Evolutionary conservation across 1,139 yeast species (phyloP).

Genomic region (Candida dubliniensis): DNA sequence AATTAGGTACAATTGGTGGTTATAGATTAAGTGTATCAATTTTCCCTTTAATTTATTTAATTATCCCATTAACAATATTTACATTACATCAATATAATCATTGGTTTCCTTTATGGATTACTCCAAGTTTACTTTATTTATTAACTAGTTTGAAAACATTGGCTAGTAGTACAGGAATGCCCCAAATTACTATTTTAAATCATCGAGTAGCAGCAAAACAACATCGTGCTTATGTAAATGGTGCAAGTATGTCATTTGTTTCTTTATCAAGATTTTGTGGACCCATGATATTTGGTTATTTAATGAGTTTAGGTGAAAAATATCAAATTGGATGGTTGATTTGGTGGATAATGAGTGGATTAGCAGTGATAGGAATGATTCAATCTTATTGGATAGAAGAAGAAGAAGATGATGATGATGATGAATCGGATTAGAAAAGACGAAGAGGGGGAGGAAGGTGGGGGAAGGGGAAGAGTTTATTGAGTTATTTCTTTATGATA

Average conservation of each 20-base stretch:
- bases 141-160: conserved; percentile 18
- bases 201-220: conserved; percentile 52
- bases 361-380: conserved; percentile 13
- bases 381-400: conserved; percentile 14
- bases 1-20: conserved; percentile 46
- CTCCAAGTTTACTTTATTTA: conserved; percentile 24
- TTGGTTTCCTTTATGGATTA: conserved; percentile 21
- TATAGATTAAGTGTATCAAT: conserved; percentile 29
- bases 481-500: too few species aligned
- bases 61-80: conserved; percentile 53
- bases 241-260: conserved; percentile 48
- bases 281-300: conserved; percentile 57
- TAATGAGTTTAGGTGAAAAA: conserved; percentile 50
- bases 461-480: too few species aligned
- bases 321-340: conserved; percentile 20
- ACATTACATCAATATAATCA: conserved; percentile 35
- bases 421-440: not conserved
- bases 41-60: conserved; percentile 50
- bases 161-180: conserved; percentile 45
- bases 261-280: conserved; percentile 59
- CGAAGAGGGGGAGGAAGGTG: not conserved
- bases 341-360: conserved; percentile 13
- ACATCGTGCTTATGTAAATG: conserved; percentile 52
- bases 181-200: conserved; percentile 43
- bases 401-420: conserved; percentile 9